Evolutionary conservation across 805 yeast species (phyloP), one percentile per base, ranked within the genome.

Genomic region (Brettanomyces bruxellensis): DNA sequence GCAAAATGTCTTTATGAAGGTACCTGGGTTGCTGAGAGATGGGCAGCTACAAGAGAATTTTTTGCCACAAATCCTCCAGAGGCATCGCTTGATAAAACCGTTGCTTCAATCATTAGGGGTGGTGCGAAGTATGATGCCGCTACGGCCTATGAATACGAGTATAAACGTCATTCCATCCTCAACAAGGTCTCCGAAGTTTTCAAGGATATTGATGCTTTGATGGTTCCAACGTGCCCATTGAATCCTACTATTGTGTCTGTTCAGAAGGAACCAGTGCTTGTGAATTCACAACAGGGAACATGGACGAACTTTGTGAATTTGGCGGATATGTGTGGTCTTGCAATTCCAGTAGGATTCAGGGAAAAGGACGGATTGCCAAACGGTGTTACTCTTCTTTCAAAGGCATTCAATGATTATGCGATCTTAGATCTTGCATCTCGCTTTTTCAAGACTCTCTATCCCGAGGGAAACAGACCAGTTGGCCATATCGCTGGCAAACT

Each of bases 1-100:
- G 99, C 98, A 14, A 78, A 78, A 55, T 86, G 93, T 59, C 73
- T 91, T 35, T 91, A 91, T 62, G 97, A 91, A 60, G 99, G 99
- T 48, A 86, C 98, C n/a, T 91, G 99, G 99, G 98, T 91, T 9
- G 87, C 95, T 24, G 99, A 91, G 69, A 78, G 99, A 55, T 89
- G 80, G 67, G 80, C 87, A 51, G 96, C 96, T 25, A 77, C 81
- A 35, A 76, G 78, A 55, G 86, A 83, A 38, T 85, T 84, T 54
- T 72, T 86, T 47, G 77, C 77, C 28, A 71, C 84, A 6, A 75
- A 80, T 58, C 89, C 93, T 18, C 87, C 93, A 32, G 70, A 63
- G 39, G 72, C 75, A 34, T 74, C 83, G 43, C 69, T 91, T 55
- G 96, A 91, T 63, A 95, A 96, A 44, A 86, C 88, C 5, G 98